These are phyloP conservation scores for Spergularia bocconei DNA, from an alignment of 148 eudicot species.

Conservation along the genomic window DNA sequence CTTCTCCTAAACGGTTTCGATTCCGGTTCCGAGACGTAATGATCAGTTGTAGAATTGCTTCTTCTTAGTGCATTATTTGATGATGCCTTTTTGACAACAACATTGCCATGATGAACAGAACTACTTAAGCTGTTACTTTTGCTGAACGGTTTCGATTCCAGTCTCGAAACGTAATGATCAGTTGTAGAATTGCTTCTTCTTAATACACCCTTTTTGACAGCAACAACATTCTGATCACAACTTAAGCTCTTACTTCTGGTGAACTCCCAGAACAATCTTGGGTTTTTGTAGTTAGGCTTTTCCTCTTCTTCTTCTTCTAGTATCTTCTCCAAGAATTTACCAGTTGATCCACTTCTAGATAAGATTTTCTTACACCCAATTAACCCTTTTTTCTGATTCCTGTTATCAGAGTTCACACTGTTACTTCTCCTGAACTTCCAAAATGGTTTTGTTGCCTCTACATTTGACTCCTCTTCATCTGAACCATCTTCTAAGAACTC, in stretches of 20 bases:
- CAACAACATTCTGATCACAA: conserved; percentile 9
- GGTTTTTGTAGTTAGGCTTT: conserved; percentile 28
- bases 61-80: conserved; percentile 7
- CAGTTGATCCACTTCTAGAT: conserved; percentile 32
- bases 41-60: conserved; percentile 18
- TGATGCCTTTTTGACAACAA: conserved; percentile 36
- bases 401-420: conserved; percentile 29
- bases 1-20: conserved; percentile 38
- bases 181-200: conserved; percentile 61
- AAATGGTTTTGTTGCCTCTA: conserved; percentile 17
- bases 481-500: conserved; percentile 46
- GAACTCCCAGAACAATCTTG: conserved; percentile 50
- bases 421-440: conserved; percentile 38
- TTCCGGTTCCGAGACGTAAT: conserved; percentile 5
- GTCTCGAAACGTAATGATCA: background rate
- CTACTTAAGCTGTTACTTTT: conserved; percentile 54
- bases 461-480: conserved; percentile 34
- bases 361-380: conserved; percentile 28
- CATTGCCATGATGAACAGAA: background rate
- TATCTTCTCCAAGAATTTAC: conserved; percentile 28
- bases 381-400: conserved; percentile 29
- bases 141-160: conserved; percentile 17
- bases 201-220: conserved; percentile 32
- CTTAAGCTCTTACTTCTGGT: conserved; percentile 50
- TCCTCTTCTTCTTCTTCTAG: conserved; percentile 31